Percentiles rank a stretch among this genome's conserved stretches.
phyloP scores from a whole-genome alignment of 2,329 filamentous ascomycete genomes.

The Plectosphaerella cucumerina region DNA sequence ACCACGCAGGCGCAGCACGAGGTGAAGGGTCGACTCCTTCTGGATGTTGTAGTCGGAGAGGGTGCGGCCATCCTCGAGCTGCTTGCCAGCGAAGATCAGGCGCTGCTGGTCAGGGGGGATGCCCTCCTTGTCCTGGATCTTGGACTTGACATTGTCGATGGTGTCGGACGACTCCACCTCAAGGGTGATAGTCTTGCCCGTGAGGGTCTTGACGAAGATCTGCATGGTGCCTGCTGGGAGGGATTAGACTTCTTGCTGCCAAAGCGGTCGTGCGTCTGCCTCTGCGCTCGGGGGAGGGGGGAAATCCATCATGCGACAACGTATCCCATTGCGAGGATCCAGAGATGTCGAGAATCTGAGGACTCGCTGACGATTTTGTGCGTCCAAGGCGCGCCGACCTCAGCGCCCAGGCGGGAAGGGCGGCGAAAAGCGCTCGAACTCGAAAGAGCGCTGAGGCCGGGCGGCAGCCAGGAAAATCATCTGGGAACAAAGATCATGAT shows the following conservation, averaged over 20 bases:
- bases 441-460: too few relatives aligned
- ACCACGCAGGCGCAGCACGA: conserved; percentile 97
- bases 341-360: not conserved
- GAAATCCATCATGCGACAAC: not conserved
- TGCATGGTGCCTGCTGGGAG: conserved; percentile 60
- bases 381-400: too few relatives aligned
- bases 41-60: conserved; percentile 99
- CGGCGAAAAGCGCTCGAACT: not conserved
- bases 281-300: not conserved
- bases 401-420: too few relatives aligned
- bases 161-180: conserved; percentile 99
- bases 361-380: too few relatives aligned
- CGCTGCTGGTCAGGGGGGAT: conserved; percentile 99
- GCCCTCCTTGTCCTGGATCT: conserved; percentile 98
- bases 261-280: not conserved
- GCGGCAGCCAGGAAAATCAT: not conserved
- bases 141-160: conserved; percentile 99
- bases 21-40: conserved; percentile 98
- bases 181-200: conserved; percentile 99
- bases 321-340: not conserved
- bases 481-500: conserved; percentile 24
- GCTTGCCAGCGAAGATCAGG: conserved; percentile 99
- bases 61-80: conserved; percentile 98
- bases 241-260: conserved; percentile 31
- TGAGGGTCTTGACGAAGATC: conserved; percentile 82